These are phyloP conservation scores for Cokeromyces recurvatus DNA, from an alignment of 371 early-diverging fungal genomes.

Conservation along the genomic window DNA sequence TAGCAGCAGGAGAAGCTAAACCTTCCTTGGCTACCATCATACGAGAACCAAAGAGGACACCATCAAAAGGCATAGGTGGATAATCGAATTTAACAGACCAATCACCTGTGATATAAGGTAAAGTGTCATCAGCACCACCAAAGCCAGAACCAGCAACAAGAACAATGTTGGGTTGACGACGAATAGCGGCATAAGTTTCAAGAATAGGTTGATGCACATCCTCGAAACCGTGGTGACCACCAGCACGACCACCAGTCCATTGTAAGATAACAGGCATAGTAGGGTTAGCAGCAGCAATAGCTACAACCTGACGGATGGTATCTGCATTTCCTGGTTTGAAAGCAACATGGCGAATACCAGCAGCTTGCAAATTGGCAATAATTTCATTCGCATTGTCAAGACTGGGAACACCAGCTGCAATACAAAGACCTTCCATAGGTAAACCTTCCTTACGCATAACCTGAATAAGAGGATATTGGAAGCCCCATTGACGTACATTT, in stretches of 20 bases:
- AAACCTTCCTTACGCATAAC: constrained; percentile 88
- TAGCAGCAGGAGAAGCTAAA: constrained; percentile 78
- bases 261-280: constrained; percentile 90
- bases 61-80: constrained; percentile 96
- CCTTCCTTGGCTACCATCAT: constrained; percentile 95
- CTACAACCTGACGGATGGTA: constrained; percentile 76
- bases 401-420: constrained; percentile 94
- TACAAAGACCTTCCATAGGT: constrained; percentile 88
- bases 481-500: constrained; percentile 93
- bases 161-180: constrained; percentile 82
- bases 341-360: constrained; percentile 87
- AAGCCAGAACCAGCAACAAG: constrained; percentile 92
- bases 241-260: constrained; percentile 97
- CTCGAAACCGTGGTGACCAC: constrained; percentile 96
- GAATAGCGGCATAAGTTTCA: constrained; percentile 89
- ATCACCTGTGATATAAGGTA: constrained; percentile 94
- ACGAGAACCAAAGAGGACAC: constrained; percentile 90
- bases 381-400: constrained; percentile 89
- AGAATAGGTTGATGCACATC: constrained; percentile 93
- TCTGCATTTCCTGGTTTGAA: constrained; percentile 92
- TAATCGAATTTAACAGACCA: constrained; percentile 83
- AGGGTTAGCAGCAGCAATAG: constrained; percentile 87
- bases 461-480: constrained; percentile 90
- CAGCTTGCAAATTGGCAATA: constrained; percentile 64
- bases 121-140: constrained; percentile 86